Evolutionary conservation across 129 eudicot genomes (phyloP).

Genomic region (Solidago caesia): DNA sequence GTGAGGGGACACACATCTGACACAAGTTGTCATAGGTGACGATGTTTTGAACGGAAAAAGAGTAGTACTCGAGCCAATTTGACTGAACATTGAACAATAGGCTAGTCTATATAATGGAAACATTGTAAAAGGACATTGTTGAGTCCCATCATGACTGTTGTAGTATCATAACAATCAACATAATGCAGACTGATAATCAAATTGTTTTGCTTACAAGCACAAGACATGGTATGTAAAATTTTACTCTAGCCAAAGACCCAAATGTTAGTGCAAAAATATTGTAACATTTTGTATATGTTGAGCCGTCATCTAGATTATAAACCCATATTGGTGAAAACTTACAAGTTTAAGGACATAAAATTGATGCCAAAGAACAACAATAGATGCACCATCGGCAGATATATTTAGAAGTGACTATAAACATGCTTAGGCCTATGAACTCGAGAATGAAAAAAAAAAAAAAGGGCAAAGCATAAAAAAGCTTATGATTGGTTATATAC

Average conservation of each 20-base stretch:
- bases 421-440: slow-evolving; percentile 9
- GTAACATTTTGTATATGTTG: background rate
- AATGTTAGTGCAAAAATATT: background rate
- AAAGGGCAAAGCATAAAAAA: background rate
- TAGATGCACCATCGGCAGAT: background rate
- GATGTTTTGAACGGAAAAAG: too few species aligned
- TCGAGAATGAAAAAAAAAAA: background rate
- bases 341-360: background rate
- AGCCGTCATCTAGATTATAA: too few species aligned
- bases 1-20: too few species aligned
- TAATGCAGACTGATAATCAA: background rate
- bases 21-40: too few species aligned
- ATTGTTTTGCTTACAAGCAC: slow-evolving; percentile 11
- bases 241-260: background rate
- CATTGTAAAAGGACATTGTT: background rate
- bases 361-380: background rate
- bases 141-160: background rate
- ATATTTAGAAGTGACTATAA: slow-evolving; percentile 1
- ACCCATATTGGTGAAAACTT: background rate
- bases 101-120: background rate
- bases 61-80: too few species aligned
- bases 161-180: slow-evolving; percentile 1
- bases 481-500: background rate
- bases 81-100: too few species aligned
- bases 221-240: background rate